Percentiles rank a stretch among this genome's conserved stretches.
Evolutionary conservation across 345 rosid genomes (phyloP).

Genomic region (Rhizophora mangle): DNA sequence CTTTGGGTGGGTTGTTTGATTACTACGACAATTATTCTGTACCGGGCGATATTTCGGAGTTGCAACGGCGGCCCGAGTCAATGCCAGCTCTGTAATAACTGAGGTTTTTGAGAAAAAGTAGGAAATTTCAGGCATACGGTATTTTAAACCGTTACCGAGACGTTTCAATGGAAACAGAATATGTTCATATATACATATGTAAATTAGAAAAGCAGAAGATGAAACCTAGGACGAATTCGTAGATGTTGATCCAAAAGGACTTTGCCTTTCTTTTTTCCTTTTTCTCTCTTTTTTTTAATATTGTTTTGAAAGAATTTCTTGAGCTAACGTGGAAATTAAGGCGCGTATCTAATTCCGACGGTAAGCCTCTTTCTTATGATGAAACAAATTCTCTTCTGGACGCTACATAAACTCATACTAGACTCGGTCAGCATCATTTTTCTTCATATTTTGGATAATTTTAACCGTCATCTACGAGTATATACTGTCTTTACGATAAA

Average conservation of each 20-base stretch:
- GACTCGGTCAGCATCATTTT: too few species aligned
- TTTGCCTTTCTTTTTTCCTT: too few species aligned
- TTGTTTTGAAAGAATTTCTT: too few species aligned
- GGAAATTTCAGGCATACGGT: not conserved
- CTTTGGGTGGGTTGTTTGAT: conserved; percentile 59
- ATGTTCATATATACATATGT: conserved; percentile 10
- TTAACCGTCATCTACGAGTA: too few species aligned
- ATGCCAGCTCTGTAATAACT: conserved; percentile 35
- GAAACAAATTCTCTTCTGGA: too few species aligned
- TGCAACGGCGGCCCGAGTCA: conserved; percentile 56
- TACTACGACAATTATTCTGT: conserved; percentile 37
- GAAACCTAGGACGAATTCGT: not conserved
- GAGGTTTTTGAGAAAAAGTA: not conserved
- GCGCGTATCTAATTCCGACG: too few species aligned
- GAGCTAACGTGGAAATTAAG: too few species aligned
- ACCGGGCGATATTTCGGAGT: conserved; percentile 41
- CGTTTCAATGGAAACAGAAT: not conserved
- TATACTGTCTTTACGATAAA: too few species aligned
- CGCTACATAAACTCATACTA: too few species aligned
- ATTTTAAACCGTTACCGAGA: not conserved
- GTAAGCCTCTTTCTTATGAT: too few species aligned
- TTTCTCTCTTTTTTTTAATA: too few species aligned
- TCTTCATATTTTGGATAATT: too few species aligned
- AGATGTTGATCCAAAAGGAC: not conserved
- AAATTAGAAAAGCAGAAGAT: not conserved